phyloP scores from a whole-genome alignment of 805 yeast species.

The Candida coleopterorum region DNA sequence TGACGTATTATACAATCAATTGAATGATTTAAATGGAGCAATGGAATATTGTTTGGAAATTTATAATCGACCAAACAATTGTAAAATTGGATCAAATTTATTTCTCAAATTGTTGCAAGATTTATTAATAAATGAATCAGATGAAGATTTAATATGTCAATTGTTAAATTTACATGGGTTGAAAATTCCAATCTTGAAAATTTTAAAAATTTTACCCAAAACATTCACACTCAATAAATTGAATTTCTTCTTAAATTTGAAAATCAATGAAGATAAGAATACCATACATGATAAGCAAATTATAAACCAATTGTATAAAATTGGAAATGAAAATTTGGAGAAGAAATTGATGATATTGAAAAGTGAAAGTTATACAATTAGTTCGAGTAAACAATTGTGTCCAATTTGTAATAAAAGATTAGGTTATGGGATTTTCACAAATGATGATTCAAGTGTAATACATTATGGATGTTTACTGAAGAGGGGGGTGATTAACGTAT shows the following conservation, averaged over 20 bases:
- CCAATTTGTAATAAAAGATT: slow-evolving; percentile 52
- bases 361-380: slow-evolving; percentile 32
- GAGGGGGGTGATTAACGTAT: no score
- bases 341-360: slow-evolving; percentile 37
- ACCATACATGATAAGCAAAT: slow-evolving; percentile 37
- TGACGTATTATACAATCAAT: slow-evolving; percentile 52
- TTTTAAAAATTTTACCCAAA: slow-evolving; percentile 50
- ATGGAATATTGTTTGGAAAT: slow-evolving; percentile 55
- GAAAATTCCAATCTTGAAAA: slow-evolving; percentile 40
- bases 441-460: slow-evolving; percentile 41
- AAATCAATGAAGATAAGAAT: slow-evolving; percentile 38
- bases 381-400: slow-evolving; percentile 45
- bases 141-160: slow-evolving; percentile 33
- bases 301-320: slow-evolving; percentile 47
- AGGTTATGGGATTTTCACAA: slow-evolving; percentile 50
- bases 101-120: slow-evolving; percentile 50
- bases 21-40: slow-evolving; percentile 55
- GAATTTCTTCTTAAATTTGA: slow-evolving; percentile 40
- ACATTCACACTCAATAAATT: slow-evolving; percentile 42
- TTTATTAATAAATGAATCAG: slow-evolving; percentile 34
- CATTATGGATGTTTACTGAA: slow-evolving; percentile 51
- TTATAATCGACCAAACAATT: slow-evolving; percentile 25
- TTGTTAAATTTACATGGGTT: slow-evolving; percentile 43
- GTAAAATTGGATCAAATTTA: slow-evolving; percentile 35
- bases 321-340: slow-evolving; percentile 45